Base-by-base conservation (phyloP, 129 eudicot species). In the Flaveria trinervia region DNA sequence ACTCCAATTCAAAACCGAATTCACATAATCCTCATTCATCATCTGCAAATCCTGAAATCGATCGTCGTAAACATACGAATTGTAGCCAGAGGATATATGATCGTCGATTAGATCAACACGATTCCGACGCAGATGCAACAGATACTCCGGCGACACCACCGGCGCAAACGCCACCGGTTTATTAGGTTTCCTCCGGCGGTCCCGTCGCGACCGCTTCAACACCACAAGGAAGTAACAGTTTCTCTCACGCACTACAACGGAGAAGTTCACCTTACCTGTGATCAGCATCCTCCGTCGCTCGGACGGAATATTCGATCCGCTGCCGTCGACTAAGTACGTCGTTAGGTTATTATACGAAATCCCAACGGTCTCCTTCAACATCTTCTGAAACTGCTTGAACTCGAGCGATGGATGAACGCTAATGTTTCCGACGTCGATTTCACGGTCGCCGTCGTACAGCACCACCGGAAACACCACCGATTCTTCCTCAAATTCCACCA, bases 321-420 rank as follows among this genome's bases (percentile, higher is more conserved):
- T 70, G n/a, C 72, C 62, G 71, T 86, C 83, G 26, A 86, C 80
- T 20, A 89, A 70, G 51, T 89, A 92, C 18, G 84, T 87, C 0
- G 97, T 87, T 48, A 92, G 84, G 28, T 89, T 88, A 45, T 87
- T 89, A 20, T 92, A 88, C 5, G 97, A 92, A 25, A 92, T 87
- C 5, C 97, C 96, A 66, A 85, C 87, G 36, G 66, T 79, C 71
- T 85, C 85, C 68, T 87, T 77, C 5, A 92, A 36, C 74, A 75
- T 79, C 49, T 54, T 28, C 70, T 89, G 95, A 72, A 92, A 85
- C 18, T 82, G 68, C 84, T 89, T 92, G 85, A 81, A 87, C 54
- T 81, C 84, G n/a, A 89, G 83, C 26, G 81, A 56, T 2, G 85
- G 70, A 17, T 66, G 65, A 26, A 92, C 62, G 20, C n/a, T 43